These are phyloP conservation scores for Triticum turgidum DNA, from an alignment of 176 grass and related monocot genomes.

Conservation along the genomic window DNA sequence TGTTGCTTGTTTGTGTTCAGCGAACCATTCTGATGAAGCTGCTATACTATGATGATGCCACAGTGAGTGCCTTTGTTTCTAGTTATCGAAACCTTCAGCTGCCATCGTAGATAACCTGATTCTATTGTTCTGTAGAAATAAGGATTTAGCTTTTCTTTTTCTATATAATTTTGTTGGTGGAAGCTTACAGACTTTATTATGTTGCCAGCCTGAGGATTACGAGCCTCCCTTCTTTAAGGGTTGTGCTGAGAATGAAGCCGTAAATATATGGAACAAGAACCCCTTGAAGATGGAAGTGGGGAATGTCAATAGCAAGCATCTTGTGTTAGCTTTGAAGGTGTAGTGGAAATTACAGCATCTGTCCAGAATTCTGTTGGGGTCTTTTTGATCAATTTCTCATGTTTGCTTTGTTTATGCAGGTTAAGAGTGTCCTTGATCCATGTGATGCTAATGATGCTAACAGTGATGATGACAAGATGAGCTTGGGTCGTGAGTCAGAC, in stretches of 20 bases:
- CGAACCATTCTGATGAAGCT: slow-evolving; percentile 97
- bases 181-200: slow-evolving; percentile 24
- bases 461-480: slow-evolving; percentile 67
- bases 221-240: slow-evolving; percentile 94
- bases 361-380: neutral
- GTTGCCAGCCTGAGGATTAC: slow-evolving; percentile 87
- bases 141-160: neutral
- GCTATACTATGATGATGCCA: slow-evolving; percentile 85
- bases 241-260: slow-evolving; percentile 72
- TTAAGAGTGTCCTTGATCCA: slow-evolving; percentile 97
- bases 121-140: neutral
- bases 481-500: slow-evolving; percentile 62
- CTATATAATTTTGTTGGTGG: slow-evolving; percentile 12
- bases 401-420: slow-evolving; percentile 54
- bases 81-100: slow-evolving; percentile 8
- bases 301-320: slow-evolving; percentile 97
- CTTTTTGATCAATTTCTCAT: slow-evolving; percentile 33
- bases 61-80: slow-evolving; percentile 53
- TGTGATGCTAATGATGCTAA: slow-evolving; percentile 74
- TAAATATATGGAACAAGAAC: slow-evolving; percentile 88
- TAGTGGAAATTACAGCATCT: slow-evolving; percentile 31
- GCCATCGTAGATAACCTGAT: slow-evolving; percentile 19
- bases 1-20: slow-evolving; percentile 52
- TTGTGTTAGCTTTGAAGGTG: slow-evolving; percentile 95
- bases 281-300: slow-evolving; percentile 97